Conservation (phyloP, 306 rosid species). For the Begonia fuchsioides region DNA sequence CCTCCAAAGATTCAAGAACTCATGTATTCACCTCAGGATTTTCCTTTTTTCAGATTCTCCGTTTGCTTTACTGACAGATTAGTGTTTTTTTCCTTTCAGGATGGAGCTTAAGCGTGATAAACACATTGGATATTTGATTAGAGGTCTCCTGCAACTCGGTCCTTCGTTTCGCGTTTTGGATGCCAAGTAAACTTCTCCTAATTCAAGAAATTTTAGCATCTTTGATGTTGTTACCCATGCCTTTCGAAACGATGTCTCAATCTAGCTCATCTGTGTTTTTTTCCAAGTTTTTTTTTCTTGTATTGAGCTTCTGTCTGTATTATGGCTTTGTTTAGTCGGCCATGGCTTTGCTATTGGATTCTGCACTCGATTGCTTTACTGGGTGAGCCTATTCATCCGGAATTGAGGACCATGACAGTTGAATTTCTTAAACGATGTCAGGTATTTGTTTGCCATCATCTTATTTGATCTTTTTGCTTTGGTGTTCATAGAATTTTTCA, state of each 20-base stretch:
- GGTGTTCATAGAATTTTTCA: not conserved
- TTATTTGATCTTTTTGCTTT: not conserved
- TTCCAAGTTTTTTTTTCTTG: not conserved
- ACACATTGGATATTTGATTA: slow-evolving; percentile 45
- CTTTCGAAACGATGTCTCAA: not conserved
- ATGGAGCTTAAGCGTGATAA: slow-evolving; percentile 64
- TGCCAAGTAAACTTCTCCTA: slow-evolving; percentile 40
- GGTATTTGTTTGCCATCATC: slow-evolving; percentile 28
- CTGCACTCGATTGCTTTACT: slow-evolving; percentile 68
- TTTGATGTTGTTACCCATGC: not conserved
- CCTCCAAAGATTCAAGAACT: slow-evolving; percentile 41
- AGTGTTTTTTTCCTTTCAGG: slow-evolving; percentile 19
- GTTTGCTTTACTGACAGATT: not conserved
- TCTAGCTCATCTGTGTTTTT: too few relatives aligned
- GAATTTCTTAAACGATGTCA: slow-evolving; percentile 78
- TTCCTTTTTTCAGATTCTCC: not conserved
- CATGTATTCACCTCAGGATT: slow-evolving; percentile 16
- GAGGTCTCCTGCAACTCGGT: slow-evolving; percentile 49
- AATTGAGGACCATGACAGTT: slow-evolving; percentile 29
- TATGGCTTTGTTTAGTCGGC: slow-evolving; percentile 40
- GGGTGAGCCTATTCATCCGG: slow-evolving; percentile 49
- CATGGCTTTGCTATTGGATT: slow-evolving; percentile 94
- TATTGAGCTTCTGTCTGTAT: not conserved
- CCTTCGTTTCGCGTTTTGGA: slow-evolving; percentile 58
- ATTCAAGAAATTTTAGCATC: too few relatives aligned